These are phyloP conservation scores for Linaria vulgaris DNA, from an alignment of 257 asterid species.

Conservation along the genomic window DNA sequence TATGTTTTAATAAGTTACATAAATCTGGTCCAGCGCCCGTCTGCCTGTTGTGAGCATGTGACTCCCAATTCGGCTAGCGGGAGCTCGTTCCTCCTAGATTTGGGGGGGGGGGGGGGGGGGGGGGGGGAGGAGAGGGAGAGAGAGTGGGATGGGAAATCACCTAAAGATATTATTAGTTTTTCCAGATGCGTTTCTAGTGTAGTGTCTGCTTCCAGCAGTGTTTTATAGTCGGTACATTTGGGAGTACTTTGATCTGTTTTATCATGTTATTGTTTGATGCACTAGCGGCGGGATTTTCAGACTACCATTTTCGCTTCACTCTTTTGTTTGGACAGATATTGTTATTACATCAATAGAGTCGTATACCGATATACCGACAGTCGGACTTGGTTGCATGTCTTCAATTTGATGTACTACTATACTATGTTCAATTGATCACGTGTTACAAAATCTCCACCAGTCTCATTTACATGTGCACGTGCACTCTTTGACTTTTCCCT, in stretches of 20 bases:
- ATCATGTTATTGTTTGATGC: neutral
- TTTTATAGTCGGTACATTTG: neutral
- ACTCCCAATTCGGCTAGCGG: neutral
- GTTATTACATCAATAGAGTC: constrained; percentile 6
- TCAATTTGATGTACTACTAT: neutral
- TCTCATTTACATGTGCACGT: too few relatives aligned
- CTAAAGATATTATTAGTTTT: constrained; percentile 12
- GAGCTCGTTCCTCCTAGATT: neutral
- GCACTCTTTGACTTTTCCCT: too few relatives aligned
- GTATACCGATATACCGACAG: neutral
- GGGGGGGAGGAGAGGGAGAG: neutral
- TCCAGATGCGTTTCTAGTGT: constrained; percentile 2
- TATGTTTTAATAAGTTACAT: neutral
- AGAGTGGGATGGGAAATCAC: neutral
- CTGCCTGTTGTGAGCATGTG: constrained; percentile 6
- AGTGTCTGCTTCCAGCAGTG: neutral
- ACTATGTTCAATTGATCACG: too few relatives aligned
- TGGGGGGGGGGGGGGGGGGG: neutral
- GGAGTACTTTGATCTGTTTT: constrained; percentile 3
- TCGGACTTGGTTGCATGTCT: neutral
- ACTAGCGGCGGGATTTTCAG: neutral
- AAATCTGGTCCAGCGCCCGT: neutral
- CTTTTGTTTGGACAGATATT: neutral
- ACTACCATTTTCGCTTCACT: neutral
- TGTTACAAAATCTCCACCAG: too few relatives aligned